Conservation (phyloP, 2,329 filamentous ascomycete species). For the Cercospora sp. region DNA sequence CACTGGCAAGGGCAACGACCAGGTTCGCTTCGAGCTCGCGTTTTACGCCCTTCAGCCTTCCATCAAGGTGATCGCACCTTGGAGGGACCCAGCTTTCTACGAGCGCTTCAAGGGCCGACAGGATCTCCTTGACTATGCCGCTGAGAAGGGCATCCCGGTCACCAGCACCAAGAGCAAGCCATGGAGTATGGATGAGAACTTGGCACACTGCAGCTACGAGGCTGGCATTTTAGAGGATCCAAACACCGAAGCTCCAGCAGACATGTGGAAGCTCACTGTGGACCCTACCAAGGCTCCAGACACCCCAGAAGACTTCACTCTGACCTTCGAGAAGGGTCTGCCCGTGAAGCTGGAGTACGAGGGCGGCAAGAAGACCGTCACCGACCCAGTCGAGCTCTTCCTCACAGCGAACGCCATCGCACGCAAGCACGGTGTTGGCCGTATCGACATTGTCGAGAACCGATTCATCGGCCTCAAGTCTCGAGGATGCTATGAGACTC, state of each 20-base stretch:
- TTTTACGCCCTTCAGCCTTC: slow-evolving; percentile 63
- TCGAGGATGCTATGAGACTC: slow-evolving; percentile 76
- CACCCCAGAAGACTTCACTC: slow-evolving; percentile 67
- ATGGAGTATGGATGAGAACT: slow-evolving; percentile 68
- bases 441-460: slow-evolving; percentile 82
- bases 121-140: slow-evolving; percentile 72
- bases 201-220: slow-evolving; percentile 79
- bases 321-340: slow-evolving; percentile 74
- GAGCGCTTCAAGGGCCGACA: slow-evolving; percentile 69
- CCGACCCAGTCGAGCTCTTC: slow-evolving; percentile 72
- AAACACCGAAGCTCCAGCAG: slow-evolving; percentile 64
- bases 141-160: slow-evolving; percentile 66
- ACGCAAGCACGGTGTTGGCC: slow-evolving; percentile 70
- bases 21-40: slow-evolving; percentile 65
- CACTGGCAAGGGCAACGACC: slow-evolving; percentile 66
- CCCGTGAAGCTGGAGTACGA: slow-evolving; percentile 65
- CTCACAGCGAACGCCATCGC: slow-evolving; percentile 69
- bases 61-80: slow-evolving; percentile 74
- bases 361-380: slow-evolving; percentile 59
- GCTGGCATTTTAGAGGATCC: slow-evolving; percentile 71
- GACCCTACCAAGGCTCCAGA: slow-evolving; percentile 71
- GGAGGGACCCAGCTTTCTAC: slow-evolving; percentile 69
- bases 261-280: slow-evolving; percentile 75
- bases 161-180: slow-evolving; percentile 71
- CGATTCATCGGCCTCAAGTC: slow-evolving; percentile 78